These are phyloP conservation scores for Fomitopsis schrenkii DNA, from an alignment of 1,284 basidiomycete genomes.

Conservation along the genomic window DNA sequence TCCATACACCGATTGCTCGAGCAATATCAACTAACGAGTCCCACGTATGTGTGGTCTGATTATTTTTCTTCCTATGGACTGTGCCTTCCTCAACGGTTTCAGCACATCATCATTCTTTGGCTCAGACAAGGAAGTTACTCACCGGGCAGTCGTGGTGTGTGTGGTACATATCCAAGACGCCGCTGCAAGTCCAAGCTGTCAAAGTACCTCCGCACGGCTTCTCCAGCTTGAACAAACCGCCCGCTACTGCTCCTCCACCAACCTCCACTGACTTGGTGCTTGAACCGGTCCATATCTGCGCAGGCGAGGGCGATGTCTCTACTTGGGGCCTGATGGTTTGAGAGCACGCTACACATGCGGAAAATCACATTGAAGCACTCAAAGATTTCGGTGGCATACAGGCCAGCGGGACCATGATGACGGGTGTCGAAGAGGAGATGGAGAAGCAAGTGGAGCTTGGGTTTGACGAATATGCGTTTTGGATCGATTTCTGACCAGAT, in stretches of 20 bases:
- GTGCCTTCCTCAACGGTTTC: too few relatives aligned
- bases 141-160: too few relatives aligned
- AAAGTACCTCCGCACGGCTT: constrained; percentile 8
- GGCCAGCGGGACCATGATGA: constrained; percentile 13
- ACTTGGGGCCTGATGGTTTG: constrained; percentile 39
- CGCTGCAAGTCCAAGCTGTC: background rate
- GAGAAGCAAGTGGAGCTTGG: constrained; percentile 19
- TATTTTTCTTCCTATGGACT: too few relatives aligned
- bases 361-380: constrained; percentile 45
- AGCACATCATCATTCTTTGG: too few relatives aligned
- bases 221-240: background rate
- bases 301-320: constrained; percentile 35
- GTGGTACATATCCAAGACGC: background rate
- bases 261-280: constrained; percentile 15
- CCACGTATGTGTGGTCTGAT: too few relatives aligned
- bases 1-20: too few relatives aligned
- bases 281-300: constrained; percentile 29
- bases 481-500: constrained; percentile 13
- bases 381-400: constrained; percentile 34
- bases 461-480: constrained; percentile 16
- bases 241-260: constrained; percentile 7
- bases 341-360: constrained; percentile 33
- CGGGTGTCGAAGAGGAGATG: constrained; percentile 15
- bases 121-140: too few relatives aligned
- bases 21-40: too few relatives aligned